Base-by-base conservation (phyloP, 345 rosid genomes). In the Triadica sebifera region DNA sequence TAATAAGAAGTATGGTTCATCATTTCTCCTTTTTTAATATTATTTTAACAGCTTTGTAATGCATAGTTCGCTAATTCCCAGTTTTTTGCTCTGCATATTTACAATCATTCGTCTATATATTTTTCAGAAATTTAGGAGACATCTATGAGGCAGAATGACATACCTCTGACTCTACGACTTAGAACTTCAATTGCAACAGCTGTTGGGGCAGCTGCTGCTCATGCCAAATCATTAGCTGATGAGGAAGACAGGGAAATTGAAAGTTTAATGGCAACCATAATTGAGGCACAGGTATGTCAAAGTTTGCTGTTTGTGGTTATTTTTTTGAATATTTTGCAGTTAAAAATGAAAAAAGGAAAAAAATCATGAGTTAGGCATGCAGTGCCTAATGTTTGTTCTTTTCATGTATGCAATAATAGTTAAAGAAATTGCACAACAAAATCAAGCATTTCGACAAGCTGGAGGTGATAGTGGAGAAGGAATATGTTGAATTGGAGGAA, bases 211-310 rank as follows among this genome's bases (percentile, higher is more conserved):
- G 90, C 88, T 55, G 93, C 96, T 74, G 92, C 96, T 79, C 88
- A 79, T 64, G 97, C 94, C n/a, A 95, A 91, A 81, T 53, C 86
- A 68, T 82, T 93, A 88, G 99, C 89, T n/a, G 91, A 81, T 74
- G 91, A 91, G 77, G 99, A 95, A 86, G 97, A 88, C 55, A 81
- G 81, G 76, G 96, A 93, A 78, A 89, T 87, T 77, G 91, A 91
- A 74, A 83, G 81, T 52, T 76, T 91, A 77, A 85, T 83, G 67
- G 89, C 94, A 20, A 85, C 72, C 37, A 71, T 95, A 73, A 75
- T 90, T 68, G 93, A 91, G 51, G 77, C 94, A 50, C 98, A 93
- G 91, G 98, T 91, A 72, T 59, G 80, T 74, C 56, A 25, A 72
- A 52, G 3, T 62, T 60, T 38, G 58, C 38, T 69, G 3, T 67